Evolutionary conservation across 208 protist genomes (phyloP).

Genomic region (Leishmania gerbilli): DNA sequence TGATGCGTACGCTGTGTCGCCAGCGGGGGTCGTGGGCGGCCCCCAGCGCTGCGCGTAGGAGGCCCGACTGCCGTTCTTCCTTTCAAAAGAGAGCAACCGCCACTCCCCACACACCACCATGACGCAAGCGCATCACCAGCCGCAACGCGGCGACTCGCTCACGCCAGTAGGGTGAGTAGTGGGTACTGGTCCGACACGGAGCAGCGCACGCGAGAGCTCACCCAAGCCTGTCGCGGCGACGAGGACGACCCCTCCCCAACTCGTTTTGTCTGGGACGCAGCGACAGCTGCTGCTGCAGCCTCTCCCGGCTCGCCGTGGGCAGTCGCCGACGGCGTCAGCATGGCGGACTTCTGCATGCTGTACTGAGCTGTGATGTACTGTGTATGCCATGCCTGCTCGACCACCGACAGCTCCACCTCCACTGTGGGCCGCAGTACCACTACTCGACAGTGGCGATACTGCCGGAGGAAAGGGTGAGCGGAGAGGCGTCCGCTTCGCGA

Average conservation of each 20-base stretch:
- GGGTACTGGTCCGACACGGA: constrained; percentile 78
- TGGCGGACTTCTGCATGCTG: neutral
- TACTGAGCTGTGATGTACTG: constrained; percentile 22
- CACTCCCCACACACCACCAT: neutral
- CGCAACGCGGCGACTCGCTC: constrained; percentile 3
- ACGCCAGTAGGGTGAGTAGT: constrained; percentile 63
- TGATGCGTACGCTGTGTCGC: neutral
- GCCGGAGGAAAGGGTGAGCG: constrained; percentile 34
- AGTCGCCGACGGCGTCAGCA: neutral
- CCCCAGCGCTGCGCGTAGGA: neutral
- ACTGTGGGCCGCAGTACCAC: constrained; percentile 59
- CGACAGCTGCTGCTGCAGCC: too few relatives aligned
- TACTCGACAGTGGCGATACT: constrained; percentile 50
- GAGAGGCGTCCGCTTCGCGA: constrained; percentile 46
- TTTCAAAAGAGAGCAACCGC: neutral
- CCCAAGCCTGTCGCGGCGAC: constrained; percentile 7
- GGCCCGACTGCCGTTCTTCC: neutral
- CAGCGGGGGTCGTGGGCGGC: neutral
- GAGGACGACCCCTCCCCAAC: neutral
- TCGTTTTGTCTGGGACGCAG: neutral
- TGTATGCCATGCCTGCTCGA: constrained; percentile 51
- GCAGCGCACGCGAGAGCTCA: constrained; percentile 36
- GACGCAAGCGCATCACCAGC: neutral
- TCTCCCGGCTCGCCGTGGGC: neutral
- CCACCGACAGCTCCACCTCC: constrained; percentile 34